phyloP scores from a whole-genome alignment of 2,329 filamentous ascomycete genomes.

The Botrytis byssoidea region DNA sequence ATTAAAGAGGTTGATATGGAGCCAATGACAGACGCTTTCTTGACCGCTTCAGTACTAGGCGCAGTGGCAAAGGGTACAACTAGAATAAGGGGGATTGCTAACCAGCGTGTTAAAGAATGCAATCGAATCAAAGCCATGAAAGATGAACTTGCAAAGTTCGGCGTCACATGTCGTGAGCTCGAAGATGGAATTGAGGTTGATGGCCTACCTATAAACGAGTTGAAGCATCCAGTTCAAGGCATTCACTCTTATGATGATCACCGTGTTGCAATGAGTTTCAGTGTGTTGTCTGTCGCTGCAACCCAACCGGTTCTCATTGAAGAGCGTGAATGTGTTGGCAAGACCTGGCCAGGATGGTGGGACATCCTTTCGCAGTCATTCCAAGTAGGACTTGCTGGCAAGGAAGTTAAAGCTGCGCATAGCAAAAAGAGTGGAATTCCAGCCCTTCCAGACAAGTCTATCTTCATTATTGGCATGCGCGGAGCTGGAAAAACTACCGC shows the following conservation, averaged over 20 bases:
- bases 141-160: conserved; percentile 90
- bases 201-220: conserved; percentile 49
- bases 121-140: conserved; percentile 96
- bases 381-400: conserved; percentile 71
- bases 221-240: conserved; percentile 59
- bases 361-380: conserved; percentile 80
- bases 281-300: conserved; percentile 74
- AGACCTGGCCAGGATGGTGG: conserved; percentile 99
- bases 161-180: conserved; percentile 79
- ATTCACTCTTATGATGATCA: conserved; percentile 97
- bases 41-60: conserved; percentile 89
- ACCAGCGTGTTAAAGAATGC: conserved; percentile 97
- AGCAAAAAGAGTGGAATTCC: conserved; percentile 42
- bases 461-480: conserved; percentile 96
- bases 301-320: conserved; percentile 72
- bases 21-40: conserved; percentile 97
- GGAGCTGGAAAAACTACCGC: conserved; percentile 95
- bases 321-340: conserved; percentile 90
- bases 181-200: conserved; percentile 87
- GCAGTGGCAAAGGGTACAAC: conserved; percentile 84
- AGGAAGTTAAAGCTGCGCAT: conserved; percentile 47
- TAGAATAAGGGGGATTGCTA: conserved; percentile 89
- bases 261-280: conserved; percentile 97
- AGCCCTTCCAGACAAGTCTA: conserved; percentile 56
- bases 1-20: conserved; percentile 93